A percentile compares a stretch with the other conserved stretches of the same genome.
phyloP scores from a whole-genome alignment of 495 filamentous ascomycete genomes.

The Corynascus novoguineensis region DNA sequence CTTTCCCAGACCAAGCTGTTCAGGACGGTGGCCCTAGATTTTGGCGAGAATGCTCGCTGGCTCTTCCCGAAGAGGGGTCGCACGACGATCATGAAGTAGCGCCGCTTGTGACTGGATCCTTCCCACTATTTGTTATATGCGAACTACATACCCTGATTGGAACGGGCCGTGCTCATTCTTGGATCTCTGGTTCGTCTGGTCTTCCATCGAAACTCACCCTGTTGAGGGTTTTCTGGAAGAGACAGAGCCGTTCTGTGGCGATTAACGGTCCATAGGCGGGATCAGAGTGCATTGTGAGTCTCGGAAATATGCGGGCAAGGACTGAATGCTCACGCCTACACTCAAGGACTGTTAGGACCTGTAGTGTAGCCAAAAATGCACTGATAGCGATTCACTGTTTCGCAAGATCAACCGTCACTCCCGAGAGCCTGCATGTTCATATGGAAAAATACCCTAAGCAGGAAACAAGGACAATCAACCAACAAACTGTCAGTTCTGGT shows the following conservation, averaged over 20 bases:
- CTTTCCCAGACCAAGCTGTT: no score
- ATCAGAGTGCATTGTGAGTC: background rate
- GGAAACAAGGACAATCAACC: no score
- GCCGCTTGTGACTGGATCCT: no score
- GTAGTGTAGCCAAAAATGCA: background rate
- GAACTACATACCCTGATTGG: no score
- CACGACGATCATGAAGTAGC: background rate
- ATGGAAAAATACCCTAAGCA: no score
- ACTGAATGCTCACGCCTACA: background rate
- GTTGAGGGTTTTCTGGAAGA: background rate
- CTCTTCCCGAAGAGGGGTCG: background rate
- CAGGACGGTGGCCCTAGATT: no score
- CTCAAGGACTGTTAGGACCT: background rate
- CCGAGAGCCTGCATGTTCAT: no score
- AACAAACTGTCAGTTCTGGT: no score
- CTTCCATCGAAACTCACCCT: background rate
- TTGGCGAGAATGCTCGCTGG: no score
- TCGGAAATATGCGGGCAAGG: background rate
- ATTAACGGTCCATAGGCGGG: background rate
- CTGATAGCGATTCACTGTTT: no score
- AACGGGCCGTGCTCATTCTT: background rate
- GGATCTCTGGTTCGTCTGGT: background rate
- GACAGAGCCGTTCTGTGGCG: background rate
- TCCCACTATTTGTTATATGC: no score
- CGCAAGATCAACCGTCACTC: no score